phyloP scores from a whole-genome alignment of 352 stramenopile genomes.

The Phytopythium litorale region DNA sequence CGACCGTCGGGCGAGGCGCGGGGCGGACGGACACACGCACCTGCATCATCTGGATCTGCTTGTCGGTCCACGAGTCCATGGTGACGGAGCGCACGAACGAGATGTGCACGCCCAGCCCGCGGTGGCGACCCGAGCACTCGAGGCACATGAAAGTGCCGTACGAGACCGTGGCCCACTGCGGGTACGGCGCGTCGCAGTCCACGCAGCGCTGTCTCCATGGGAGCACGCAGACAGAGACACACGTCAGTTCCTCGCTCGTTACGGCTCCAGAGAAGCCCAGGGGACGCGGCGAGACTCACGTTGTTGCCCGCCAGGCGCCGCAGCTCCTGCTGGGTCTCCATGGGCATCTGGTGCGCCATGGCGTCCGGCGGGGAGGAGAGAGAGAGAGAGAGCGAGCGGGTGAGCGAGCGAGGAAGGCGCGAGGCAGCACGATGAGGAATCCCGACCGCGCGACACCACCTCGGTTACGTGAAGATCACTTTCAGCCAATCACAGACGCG shows the following conservation, averaged over 20 bases:
- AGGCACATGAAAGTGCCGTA: slow-evolving; percentile 96
- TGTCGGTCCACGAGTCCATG: slow-evolving; percentile 88
- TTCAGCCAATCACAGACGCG: not conserved
- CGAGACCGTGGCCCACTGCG: slow-evolving; percentile 92
- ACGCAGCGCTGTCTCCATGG: slow-evolving; percentile 74
- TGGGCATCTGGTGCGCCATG: slow-evolving; percentile 78
- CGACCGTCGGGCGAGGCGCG: too few species aligned
- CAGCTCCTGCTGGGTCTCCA: slow-evolving; percentile 85
- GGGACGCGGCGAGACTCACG: slow-evolving; percentile 27
- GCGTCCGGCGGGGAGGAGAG: slow-evolving; percentile 1
- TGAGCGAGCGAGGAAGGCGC: slow-evolving; percentile 3
- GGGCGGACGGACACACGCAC: slow-evolving; percentile 9
- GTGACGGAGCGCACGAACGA: slow-evolving; percentile 90
- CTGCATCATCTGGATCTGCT: slow-evolving; percentile 85
- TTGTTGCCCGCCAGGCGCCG: slow-evolving; percentile 80
- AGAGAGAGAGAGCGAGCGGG: not conserved
- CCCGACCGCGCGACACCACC: slow-evolving; percentile 6
- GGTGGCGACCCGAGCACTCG: slow-evolving; percentile 92
- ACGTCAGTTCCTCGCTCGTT: not conserved
- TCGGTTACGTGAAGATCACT: not conserved
- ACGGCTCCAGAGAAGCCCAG: slow-evolving; percentile 12
- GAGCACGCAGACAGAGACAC: slow-evolving; percentile 9
- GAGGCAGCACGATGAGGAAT: slow-evolving; percentile 14
- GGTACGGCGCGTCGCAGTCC: slow-evolving; percentile 93
- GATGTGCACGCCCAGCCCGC: slow-evolving; percentile 90